Conservation (phyloP, 2,329 filamentous ascomycete species). For the Delphinella strobiligena region DNA sequence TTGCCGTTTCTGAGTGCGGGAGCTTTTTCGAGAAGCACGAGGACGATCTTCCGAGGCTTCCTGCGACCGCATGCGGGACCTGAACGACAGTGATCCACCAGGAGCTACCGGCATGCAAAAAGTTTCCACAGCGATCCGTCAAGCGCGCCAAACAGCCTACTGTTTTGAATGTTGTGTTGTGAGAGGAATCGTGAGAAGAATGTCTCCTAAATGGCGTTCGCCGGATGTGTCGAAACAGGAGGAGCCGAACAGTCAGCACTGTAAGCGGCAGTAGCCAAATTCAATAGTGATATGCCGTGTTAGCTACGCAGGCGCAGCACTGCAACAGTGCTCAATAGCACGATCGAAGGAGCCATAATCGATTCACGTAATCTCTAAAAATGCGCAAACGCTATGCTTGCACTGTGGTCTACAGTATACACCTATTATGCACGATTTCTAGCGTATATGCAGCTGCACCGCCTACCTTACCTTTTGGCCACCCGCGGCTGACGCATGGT, state of each 20-base stretch:
- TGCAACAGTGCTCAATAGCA: neutral
- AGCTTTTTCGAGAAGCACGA: neutral
- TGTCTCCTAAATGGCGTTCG: too few relatives aligned
- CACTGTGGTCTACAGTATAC: neutral
- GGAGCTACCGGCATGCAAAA: too few relatives aligned
- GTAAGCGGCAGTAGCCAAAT: too few relatives aligned
- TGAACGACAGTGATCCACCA: neutral
- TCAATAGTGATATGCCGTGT: too few relatives aligned
- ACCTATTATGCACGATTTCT: neutral
- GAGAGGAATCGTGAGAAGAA: too few relatives aligned
- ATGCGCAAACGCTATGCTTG: neutral
- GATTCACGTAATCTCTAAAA: neutral
- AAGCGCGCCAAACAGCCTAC: neutral
- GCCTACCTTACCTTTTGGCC: conserved; percentile 3
- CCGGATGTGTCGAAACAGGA: too few relatives aligned
- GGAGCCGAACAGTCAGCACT: too few relatives aligned
- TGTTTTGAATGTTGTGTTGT: too few relatives aligned
- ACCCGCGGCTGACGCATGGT: neutral
- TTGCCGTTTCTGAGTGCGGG: neutral
- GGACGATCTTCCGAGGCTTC: neutral
- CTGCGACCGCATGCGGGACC: neutral
- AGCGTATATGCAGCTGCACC: neutral
- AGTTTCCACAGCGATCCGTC: neutral
- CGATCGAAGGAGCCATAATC: neutral
- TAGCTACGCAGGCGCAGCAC: too few relatives aligned